phyloP scores from a whole-genome alignment of 352 stramenopile genomes.

The Thalassiosira mediterranea region DNA sequence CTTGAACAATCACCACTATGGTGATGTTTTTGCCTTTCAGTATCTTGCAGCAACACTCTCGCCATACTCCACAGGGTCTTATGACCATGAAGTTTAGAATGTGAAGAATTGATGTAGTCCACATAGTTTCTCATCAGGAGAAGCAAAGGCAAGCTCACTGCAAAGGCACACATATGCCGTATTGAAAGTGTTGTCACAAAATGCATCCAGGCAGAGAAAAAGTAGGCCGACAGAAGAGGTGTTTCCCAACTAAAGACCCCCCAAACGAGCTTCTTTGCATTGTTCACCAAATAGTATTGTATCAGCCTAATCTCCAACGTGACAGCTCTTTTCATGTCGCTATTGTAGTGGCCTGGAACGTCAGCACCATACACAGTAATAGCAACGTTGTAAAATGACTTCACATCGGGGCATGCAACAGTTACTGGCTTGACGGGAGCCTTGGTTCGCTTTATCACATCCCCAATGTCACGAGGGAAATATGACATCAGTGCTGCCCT shows the following conservation, averaged over 20 bases:
- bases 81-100: conserved; percentile 62
- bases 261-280: no score
- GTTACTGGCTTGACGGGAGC: conserved; percentile 41
- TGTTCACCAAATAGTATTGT: not conserved
- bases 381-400: conserved; percentile 74
- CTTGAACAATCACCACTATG: conserved; percentile 11
- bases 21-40: conserved; percentile 7
- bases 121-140: conserved; percentile 72
- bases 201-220: conserved; percentile 80
- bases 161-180: conserved; percentile 59
- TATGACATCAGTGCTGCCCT: conserved; percentile 51
- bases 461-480: no score
- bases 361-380: conserved; percentile 77
- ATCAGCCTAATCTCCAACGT: conserved; percentile 52
- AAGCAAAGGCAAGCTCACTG: conserved; percentile 54
- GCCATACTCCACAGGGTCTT: conserved; percentile 52
- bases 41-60: conserved; percentile 55
- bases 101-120: conserved; percentile 65
- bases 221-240: conserved; percentile 24
- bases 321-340: conserved; percentile 38
- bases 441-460: no score
- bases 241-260: conserved; percentile 30
- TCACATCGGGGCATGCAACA: conserved; percentile 65
- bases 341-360: conserved; percentile 76
- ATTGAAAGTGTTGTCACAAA: conserved; percentile 62